Evolutionary conservation across 257 asterid genomes (phyloP), one percentile per base, ranked within the genome.

Genomic region (Ballota nigra): DNA sequence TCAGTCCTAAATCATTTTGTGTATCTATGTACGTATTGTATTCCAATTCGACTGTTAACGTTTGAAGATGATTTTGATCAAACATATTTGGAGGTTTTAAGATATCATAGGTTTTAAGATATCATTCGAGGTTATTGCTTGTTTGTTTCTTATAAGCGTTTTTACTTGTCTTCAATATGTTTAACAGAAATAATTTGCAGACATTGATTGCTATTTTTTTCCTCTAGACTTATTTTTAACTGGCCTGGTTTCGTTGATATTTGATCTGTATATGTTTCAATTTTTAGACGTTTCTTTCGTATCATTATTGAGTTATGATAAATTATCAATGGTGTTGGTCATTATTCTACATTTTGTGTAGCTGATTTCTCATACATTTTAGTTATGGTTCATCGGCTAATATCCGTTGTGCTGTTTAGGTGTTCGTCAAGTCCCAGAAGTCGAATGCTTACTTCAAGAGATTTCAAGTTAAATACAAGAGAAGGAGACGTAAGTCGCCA

Each of bases 391-490:
- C n/a, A n/a, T n/a, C n/a, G n/a, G n/a, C n/a, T n/a, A n/a, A n/a
- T n/a, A n/a, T 40, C 47, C 0, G 47, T 16, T 41, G 11, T 66
- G 49, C 12, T 56, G 1, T 52, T 24, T 36, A 82, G 89, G 82
- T 60, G 13, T 85, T 82, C 34, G 84, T 80, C 34, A 85, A 82
- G 68, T 56, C 84, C 6, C 87, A 76, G 67, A 85, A 83, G 72
- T 8, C 80, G 2, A 80, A 49, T 29, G 87, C 89, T 36, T 85
- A 85, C 73, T 85, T 78, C 83, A 85, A 85, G 81, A 74, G 89
- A 22, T 85, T 66, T 40, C 89, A 85, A 69, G 89, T 83, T 34
- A 85, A 85, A 69, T 83, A 65, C 77, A 85, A 83, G 86, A 83
- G 87, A 83, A 83, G 87, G 75, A 75, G 87, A 65, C 77, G 87